Evolutionary conservation across 305 asterid species (phyloP), one percentile per base, ranked within the genome.

Genomic region (Rubia balearica): DNA sequence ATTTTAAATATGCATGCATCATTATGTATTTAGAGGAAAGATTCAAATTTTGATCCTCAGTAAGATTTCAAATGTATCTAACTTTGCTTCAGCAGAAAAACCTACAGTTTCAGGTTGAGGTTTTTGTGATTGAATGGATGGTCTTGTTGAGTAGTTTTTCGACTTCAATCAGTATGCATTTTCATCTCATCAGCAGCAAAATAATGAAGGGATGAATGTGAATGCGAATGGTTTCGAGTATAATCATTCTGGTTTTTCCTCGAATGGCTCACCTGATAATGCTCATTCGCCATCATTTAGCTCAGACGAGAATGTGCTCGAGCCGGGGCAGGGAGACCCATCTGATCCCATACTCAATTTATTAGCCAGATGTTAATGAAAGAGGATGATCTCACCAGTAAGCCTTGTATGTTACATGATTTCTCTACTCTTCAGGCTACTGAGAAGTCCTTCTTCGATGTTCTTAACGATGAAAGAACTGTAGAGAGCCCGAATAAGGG

Each of bases 341-440:
- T 77, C 86, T 1, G 89, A 85, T 68, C 85, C 77, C 16, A 70
- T 75, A 71, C 67, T 71, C 40, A 66, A 79, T 61, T 79, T 75
- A 75, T 79, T 4, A 72, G 62, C 36, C 72, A 79, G 71, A 80
- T 77, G 72, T 43, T 80, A 3, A 67, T 80, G 84, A 81, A 76
- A 68, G 83, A 80, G 43, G 81, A 74, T 24, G 81, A 76, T 30
- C 69, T 76, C 63, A 69, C 46, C 70, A 66, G 74, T 53, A 67
- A 61, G 66, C 77, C 81, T 67, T 80, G 79, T 48, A 77, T 80
- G 81, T 80, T 73, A 5, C 81, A 76, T 27, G 84, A 80, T 45
- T 74, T 72, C 48, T 76, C 76, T 14, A 79, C 84, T 17, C 79
- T 80, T 45, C 79, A 70, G 16, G 84, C 84, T 36, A 74, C 81